Conservation (phyloP, 2,329 filamentous ascomycete species). For the Fusarium nurragi region DNA sequence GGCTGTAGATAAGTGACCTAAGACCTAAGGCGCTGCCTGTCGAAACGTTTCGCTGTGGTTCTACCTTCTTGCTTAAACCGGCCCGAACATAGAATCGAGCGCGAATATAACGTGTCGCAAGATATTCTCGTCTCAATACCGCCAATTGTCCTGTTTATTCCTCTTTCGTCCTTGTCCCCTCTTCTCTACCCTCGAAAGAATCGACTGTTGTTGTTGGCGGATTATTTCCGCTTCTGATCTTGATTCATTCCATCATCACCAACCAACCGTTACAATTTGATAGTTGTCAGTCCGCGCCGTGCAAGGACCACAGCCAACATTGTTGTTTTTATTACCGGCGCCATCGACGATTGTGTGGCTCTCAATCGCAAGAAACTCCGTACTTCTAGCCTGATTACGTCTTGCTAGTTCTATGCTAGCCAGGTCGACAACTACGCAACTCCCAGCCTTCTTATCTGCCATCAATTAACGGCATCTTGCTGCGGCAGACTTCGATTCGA, state of each 20-base stretch:
- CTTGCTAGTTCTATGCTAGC: constrained; percentile 14
- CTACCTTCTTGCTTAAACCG: constrained; percentile 2
- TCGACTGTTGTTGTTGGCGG: background rate
- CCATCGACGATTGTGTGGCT: constrained; percentile 27
- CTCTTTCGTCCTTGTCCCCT: background rate
- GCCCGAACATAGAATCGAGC: constrained; percentile 2
- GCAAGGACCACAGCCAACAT: constrained; percentile 26
- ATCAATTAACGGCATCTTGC: background rate
- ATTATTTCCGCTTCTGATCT: constrained; percentile 1
- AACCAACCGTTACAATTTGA: constrained; percentile 2
- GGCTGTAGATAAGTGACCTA: background rate
- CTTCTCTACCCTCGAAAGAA: background rate
- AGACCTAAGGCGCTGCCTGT: background rate
- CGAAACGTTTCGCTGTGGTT: constrained; percentile 28
- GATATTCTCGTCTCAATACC: background rate
- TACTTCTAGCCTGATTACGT: constrained; percentile 18
- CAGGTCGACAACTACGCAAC: constrained; percentile 3
- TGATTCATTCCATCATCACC: constrained; percentile 8
- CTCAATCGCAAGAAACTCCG: constrained; percentile 24
- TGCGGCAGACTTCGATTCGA: constrained; percentile 9
- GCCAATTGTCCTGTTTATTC: background rate
- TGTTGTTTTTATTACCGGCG: constrained; percentile 5
- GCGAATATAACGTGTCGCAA: constrained; percentile 3
- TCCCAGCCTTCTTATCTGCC: background rate
- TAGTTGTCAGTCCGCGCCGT: constrained; percentile 13